Percentiles rank a stretch among this genome's conserved stretches.
These are phyloP conservation scores for Chlamydomonas urium DNA, from an alignment of 139 green algal species.

Conservation along the genomic window DNA sequence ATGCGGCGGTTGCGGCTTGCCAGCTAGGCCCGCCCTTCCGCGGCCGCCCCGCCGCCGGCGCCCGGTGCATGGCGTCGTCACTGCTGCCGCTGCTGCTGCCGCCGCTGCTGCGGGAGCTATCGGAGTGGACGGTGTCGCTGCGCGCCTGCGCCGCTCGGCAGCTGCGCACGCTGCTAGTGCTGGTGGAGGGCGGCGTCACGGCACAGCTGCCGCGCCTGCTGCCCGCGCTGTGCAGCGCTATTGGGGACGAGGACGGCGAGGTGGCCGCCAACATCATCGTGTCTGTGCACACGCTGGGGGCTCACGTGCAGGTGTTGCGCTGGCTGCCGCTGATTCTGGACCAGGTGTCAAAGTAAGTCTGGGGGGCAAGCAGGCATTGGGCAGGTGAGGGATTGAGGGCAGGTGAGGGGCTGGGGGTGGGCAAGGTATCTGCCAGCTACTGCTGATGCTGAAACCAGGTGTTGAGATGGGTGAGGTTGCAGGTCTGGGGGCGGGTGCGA, in stretches of 20 bases:
- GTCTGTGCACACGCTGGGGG: conserved; percentile 47
- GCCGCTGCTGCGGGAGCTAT: conserved; percentile 40
- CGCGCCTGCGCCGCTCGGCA: conserved; percentile 40
- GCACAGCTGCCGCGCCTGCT: conserved; percentile 45
- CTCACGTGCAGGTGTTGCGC: conserved; percentile 22
- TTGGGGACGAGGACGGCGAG: conserved; percentile 55
- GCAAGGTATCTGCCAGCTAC: too few relatives aligned
- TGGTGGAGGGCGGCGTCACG: conserved; percentile 35
- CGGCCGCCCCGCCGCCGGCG: conserved; percentile 24
- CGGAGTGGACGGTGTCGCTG: conserved; percentile 52
- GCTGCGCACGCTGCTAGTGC: conserved; percentile 45
- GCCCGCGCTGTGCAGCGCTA: conserved; percentile 41
- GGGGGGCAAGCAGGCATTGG: too few relatives aligned
- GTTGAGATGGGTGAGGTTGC: too few relatives aligned
- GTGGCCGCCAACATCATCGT: conserved; percentile 38
- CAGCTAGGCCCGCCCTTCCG: conserved; percentile 27
- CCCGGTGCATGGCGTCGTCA: conserved; percentile 28
- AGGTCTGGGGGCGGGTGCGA: too few relatives aligned
- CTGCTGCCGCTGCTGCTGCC: conserved; percentile 54
- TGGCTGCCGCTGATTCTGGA: conserved; percentile 67
- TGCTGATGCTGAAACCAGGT: too few relatives aligned
- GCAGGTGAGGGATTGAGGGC: too few relatives aligned
- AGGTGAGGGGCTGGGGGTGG: too few relatives aligned
- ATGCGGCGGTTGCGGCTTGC: conserved; percentile 4
- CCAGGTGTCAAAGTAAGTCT: conserved; percentile 27